Evolutionary conservation across 2,329 filamentous ascomycete genomes (phyloP).

Genomic region (Myriosclerotinia curreyana): DNA sequence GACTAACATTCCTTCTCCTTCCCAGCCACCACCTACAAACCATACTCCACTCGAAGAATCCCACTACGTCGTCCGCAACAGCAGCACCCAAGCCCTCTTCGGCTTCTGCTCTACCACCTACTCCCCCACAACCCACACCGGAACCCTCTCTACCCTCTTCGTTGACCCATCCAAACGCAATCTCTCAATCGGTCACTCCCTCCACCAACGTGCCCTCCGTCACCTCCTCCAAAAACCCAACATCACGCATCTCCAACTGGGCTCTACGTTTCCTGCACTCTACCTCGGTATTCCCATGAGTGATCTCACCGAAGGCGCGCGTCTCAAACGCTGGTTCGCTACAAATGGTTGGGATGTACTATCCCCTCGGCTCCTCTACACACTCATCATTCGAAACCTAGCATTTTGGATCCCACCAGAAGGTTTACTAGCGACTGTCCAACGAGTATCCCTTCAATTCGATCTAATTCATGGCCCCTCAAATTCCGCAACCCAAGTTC

Average conservation of each 20-base stretch:
- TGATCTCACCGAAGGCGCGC: conserved; percentile 48
- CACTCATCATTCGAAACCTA: conserved; percentile 59
- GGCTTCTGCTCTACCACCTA: conserved; percentile 91
- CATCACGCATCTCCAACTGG: conserved; percentile 62
- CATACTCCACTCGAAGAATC: conserved; percentile 55
- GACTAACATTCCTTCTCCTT: conserved; percentile 11
- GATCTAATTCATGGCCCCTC: conserved; percentile 64
- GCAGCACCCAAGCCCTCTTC: conserved; percentile 85
- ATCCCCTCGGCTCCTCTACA: conserved; percentile 60
- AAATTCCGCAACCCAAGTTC: conserved; percentile 53
- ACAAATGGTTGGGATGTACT: conserved; percentile 82
- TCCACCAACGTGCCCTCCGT: conserved; percentile 81
- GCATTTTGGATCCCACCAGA: conserved; percentile 59
- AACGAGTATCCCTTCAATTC: conserved; percentile 53
- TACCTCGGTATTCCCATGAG: conserved; percentile 80
- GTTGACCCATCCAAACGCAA: conserved; percentile 85
- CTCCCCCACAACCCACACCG: conserved; percentile 51
- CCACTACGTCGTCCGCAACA: conserved; percentile 92
- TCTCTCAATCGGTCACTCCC: conserved; percentile 83
- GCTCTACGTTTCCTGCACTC: conserved; percentile 76
- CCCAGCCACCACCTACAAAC: not conserved
- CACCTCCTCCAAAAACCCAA: conserved; percentile 64
- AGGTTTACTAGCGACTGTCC: conserved; percentile 56
- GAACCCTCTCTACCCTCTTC: conserved; percentile 80
- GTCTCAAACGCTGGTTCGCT: conserved; percentile 73